A percentile compares a stretch with the other conserved stretches of the same genome.
Conservation (phyloP, 176 grass and related monocot species). For the Poa annua region DNA sequence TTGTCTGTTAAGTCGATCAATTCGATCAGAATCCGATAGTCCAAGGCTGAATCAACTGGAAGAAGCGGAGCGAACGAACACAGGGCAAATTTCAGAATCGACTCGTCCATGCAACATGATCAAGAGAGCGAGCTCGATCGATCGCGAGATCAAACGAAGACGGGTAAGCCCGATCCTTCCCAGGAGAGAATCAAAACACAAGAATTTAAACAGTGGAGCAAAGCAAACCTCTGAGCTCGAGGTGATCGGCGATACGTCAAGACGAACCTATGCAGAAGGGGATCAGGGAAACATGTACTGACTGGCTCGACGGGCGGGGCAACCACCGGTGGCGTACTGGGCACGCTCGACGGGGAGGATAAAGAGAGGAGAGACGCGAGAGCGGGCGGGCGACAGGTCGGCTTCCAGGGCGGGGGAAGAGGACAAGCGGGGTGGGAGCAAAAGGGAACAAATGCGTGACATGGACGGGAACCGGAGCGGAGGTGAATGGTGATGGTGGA, state of each 20-base stretch:
- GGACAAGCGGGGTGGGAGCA: slow-evolving; percentile 52
- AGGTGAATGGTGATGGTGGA: neutral
- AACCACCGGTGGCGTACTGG: slow-evolving; percentile 19
- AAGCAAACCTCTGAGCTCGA: slow-evolving; percentile 25
- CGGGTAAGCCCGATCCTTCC: neutral
- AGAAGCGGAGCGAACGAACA: neutral
- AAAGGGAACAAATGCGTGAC: slow-evolving; percentile 47
- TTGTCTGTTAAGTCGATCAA: neutral
- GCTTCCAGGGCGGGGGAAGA: slow-evolving; percentile 36
- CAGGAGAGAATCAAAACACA: neutral
- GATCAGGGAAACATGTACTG: neutral
- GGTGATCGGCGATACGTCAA: slow-evolving; percentile 2
- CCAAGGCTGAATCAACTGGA: neutral
- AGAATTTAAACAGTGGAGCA: neutral
- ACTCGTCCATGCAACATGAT: neutral
- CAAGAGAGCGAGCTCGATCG: slow-evolving; percentile 20
- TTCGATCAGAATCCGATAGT: neutral
- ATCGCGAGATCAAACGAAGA: neutral
- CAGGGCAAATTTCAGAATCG: neutral
- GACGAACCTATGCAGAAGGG: neutral
- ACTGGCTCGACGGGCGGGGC: slow-evolving; percentile 30
- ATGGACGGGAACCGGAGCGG: slow-evolving; percentile 46
- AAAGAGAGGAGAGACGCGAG: slow-evolving; percentile 23
- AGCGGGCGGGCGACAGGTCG: slow-evolving; percentile 40
- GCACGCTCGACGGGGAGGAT: slow-evolving; percentile 22